Evolutionary conservation across 495 filamentous ascomycete genomes (phyloP).

Genomic region (Amphirosellinia nigrospora): DNA sequence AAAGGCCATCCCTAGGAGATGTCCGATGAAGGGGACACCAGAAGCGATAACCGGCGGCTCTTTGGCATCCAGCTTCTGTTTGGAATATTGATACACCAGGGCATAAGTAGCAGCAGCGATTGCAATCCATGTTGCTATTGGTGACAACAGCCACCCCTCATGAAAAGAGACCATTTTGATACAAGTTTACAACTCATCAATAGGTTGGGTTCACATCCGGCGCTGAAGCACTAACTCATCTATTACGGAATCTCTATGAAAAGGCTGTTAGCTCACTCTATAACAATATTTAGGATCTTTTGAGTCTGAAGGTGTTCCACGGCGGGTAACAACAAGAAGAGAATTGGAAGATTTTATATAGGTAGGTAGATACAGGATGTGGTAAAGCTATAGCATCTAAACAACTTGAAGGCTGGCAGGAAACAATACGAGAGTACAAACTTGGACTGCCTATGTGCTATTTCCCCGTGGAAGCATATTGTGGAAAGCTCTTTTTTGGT

Average conservation of each 20-base stretch:
- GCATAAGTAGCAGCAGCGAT: constrained; percentile 31
- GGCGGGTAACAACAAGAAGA: not conserved
- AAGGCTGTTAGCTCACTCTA: not conserved
- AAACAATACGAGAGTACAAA: not conserved
- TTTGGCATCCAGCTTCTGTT: constrained; percentile 37
- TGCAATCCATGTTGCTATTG: constrained; percentile 26
- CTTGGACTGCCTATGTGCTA: not conserved
- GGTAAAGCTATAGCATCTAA: not conserved
- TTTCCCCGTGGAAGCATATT: not conserved
- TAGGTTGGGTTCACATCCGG: not conserved
- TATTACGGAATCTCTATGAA: not conserved
- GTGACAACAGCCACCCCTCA: constrained; percentile 30
- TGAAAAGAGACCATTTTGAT: constrained; percentile 16
- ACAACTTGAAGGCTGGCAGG: not conserved
- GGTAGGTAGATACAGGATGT: not conserved
- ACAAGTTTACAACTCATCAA: constrained; percentile 6
- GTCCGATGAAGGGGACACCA: constrained; percentile 45
- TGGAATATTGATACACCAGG: constrained; percentile 36
- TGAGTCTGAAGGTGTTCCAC: not conserved
- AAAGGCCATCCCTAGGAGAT: constrained; percentile 49
- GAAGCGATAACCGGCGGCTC: constrained; percentile 51
- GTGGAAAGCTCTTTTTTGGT: not conserved
- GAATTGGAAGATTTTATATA: not conserved
- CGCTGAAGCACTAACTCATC: not conserved
- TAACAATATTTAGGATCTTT: not conserved